Evolutionary conservation across 2,329 filamentous ascomycete genomes (phyloP).

Genomic region (Hypoxylon sp.): DNA sequence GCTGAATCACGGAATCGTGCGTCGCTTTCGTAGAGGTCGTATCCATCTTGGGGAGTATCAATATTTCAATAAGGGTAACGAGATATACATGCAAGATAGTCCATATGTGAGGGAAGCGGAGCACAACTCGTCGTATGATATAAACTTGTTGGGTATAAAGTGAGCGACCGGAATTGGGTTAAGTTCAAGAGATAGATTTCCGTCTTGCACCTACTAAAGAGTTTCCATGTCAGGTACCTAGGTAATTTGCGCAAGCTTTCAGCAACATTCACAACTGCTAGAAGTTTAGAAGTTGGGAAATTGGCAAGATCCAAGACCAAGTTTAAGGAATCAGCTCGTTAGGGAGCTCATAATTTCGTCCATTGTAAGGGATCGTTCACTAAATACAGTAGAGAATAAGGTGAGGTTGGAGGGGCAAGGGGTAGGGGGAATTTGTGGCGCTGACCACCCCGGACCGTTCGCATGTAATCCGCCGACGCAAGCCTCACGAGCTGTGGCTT

Average conservation of each 20-base stretch:
- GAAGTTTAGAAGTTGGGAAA: too few species aligned
- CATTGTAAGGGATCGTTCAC: too few species aligned
- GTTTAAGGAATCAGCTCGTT: neutral
- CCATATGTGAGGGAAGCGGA: neutral
- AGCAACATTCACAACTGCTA: neutral
- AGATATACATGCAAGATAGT: neutral
- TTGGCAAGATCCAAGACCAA: neutral
- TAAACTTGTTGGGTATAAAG: neutral
- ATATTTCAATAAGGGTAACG: neutral
- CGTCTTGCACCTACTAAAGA: neutral
- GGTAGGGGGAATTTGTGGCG: slow-evolving; percentile 3
- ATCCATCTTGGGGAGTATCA: slow-evolving; percentile 9
- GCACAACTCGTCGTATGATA: neutral
- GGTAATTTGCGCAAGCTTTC: too few species aligned
- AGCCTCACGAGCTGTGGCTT: neutral
- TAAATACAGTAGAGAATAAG: neutral
- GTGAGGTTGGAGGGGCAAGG: neutral
- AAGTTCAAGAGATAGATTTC: neutral
- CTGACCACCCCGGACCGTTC: too few species aligned
- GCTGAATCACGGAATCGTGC: neutral
- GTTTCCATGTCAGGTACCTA: neutral
- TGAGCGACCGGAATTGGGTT: neutral
- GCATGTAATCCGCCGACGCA: neutral
- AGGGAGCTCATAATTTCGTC: neutral
- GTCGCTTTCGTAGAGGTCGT: slow-evolving; percentile 3